A percentile compares a stretch with the other conserved stretches of the same genome.
phyloP scores from a whole-genome alignment of 2,329 filamentous ascomycete species.

The Gaeumannomyces sp. region DNA sequence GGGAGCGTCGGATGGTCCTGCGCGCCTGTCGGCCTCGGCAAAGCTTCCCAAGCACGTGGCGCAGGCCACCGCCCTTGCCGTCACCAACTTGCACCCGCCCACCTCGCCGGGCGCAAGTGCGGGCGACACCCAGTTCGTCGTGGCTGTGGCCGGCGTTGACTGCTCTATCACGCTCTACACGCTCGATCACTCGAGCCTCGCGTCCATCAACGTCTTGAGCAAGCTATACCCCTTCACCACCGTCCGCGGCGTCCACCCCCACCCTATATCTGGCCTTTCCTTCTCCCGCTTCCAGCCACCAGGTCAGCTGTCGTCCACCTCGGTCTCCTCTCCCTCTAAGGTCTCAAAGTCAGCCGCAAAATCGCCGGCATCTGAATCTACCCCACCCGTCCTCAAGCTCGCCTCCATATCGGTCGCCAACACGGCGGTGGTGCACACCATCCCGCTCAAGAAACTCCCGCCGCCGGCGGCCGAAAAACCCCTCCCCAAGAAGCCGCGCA shows the following conservation, averaged over 20 bases:
- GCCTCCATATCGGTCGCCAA: conserved; percentile 78
- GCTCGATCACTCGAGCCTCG: conserved; percentile 54
- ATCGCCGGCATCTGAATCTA: conserved; percentile 13
- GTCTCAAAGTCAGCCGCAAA: background rate
- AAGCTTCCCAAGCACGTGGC: conserved; percentile 62
- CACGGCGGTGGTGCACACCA: conserved; percentile 71
- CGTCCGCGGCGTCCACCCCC: conserved; percentile 48
- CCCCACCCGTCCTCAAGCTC: conserved; percentile 60
- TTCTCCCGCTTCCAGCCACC: conserved; percentile 53
- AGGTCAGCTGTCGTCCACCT: background rate
- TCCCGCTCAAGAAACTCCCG: conserved; percentile 54
- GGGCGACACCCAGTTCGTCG: conserved; percentile 66
- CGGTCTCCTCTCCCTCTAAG: conserved; percentile 13
- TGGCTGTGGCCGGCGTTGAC: conserved; percentile 77
- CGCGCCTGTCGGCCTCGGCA: conserved; percentile 44
- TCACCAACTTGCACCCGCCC: conserved; percentile 59
- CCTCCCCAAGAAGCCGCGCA: background rate
- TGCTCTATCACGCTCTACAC: conserved; percentile 73
- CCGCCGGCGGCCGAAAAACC: conserved; percentile 25
- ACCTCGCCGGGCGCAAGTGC: conserved; percentile 37
- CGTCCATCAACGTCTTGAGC: conserved; percentile 42
- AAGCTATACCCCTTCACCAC: conserved; percentile 45
- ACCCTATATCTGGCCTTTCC: conserved; percentile 52
- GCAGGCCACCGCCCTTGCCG: conserved; percentile 71
- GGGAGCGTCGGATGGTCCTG: conserved; percentile 22